Percentiles rank a stretch among this genome's conserved stretches.
phyloP scores from a whole-genome alignment of 2,329 filamentous ascomycete genomes.

The Colletotrichum australisinense region DNA sequence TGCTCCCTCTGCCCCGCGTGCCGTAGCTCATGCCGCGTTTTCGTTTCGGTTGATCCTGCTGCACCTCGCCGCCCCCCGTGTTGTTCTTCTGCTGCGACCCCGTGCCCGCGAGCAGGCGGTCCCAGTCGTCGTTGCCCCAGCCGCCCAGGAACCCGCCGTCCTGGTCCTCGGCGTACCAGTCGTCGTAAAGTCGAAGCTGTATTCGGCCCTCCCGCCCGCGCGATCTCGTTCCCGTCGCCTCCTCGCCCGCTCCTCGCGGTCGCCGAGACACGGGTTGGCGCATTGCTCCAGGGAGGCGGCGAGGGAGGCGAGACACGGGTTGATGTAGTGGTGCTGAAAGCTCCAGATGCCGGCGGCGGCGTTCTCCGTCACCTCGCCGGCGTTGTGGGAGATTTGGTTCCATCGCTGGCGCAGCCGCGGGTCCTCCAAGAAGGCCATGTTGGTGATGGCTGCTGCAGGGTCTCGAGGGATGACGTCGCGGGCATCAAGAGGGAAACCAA shows the following conservation, averaged over 20 bases:
- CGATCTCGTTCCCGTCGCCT: slow-evolving; percentile 73
- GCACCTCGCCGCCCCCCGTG: slow-evolving; percentile 49
- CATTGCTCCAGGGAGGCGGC: slow-evolving; percentile 77
- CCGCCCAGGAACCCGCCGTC: slow-evolving; percentile 68
- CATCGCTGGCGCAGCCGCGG: slow-evolving; percentile 92
- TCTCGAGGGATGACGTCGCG: slow-evolving; percentile 25
- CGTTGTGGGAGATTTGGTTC: slow-evolving; percentile 91
- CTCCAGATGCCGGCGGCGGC: slow-evolving; percentile 93
- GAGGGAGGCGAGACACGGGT: slow-evolving; percentile 80
- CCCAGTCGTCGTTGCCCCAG: slow-evolving; percentile 88
- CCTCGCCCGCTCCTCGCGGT: slow-evolving; percentile 78
- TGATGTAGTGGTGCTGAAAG: slow-evolving; percentile 87
- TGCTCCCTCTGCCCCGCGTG: slow-evolving; percentile 62
- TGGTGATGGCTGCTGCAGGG: slow-evolving; percentile 36
- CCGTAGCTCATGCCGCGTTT: slow-evolving; percentile 93
- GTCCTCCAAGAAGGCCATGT: slow-evolving; percentile 77
- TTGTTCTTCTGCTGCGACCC: slow-evolving; percentile 58
- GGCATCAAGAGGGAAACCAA: slow-evolving; percentile 9
- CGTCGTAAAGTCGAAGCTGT: slow-evolving; percentile 96
- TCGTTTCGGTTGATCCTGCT: slow-evolving; percentile 73
- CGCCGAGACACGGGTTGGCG: slow-evolving; percentile 76
- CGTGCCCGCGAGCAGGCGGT: slow-evolving; percentile 80
- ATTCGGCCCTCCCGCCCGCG: slow-evolving; percentile 74
- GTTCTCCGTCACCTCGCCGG: slow-evolving; percentile 89
- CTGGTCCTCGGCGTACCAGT: slow-evolving; percentile 80